Evolutionary conservation across 2,329 filamentous ascomycete genomes (phyloP), one percentile per base, ranked within the genome.

Genomic region (Aureobasidium sp.): DNA sequence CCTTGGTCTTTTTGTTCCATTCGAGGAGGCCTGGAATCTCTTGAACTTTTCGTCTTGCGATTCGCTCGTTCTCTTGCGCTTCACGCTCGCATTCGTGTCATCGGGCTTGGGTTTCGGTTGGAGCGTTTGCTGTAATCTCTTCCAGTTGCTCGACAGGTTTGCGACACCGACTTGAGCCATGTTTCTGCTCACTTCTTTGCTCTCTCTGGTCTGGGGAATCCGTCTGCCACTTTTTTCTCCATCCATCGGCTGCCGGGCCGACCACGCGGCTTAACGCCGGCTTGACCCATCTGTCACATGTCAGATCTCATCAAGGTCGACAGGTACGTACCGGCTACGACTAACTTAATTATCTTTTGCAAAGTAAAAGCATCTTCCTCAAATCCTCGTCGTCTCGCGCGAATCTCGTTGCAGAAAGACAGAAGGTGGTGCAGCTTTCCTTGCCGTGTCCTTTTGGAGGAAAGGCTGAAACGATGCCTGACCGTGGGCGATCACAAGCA

Each of bases 71-170:
- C 64, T 57, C 57, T 70, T 67, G 65, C 73, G 67, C 69, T 75
- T 71, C 67, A 68, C 62, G 64, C 63, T 66, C 68, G 68, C 64
- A 62, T 57, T 60, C 40, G 38, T 8, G 40, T 57, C 62, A 65
- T 61, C 40, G 8, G 50, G 11, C 21, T 62, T 60, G 10, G 60
- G 38, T 45, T 69, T 67, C 33, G 75, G 61, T 62, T 72, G 65
- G 57, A 73, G 74, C 67, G 80, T 81, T 65, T 82, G 81, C 74
- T 90, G 87, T 59, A 92, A 79, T 74, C 82, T 87, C 74, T 90
- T 90, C 88, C 88, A 92, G 71, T 92, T 92, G 69, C 77, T 78
- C 65, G 76, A 78, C 49, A 79, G 68, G 59, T 71, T 70, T 25
- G 57, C 67, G 53, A 74, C 54, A 21, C 65, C 65, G 23, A 68